A percentile compares a stretch with the other conserved stretches of the same genome.
These are phyloP conservation scores for Carex littledalei DNA, from an alignment of 176 grass and related monocot genomes.

Conservation along the genomic window DNA sequence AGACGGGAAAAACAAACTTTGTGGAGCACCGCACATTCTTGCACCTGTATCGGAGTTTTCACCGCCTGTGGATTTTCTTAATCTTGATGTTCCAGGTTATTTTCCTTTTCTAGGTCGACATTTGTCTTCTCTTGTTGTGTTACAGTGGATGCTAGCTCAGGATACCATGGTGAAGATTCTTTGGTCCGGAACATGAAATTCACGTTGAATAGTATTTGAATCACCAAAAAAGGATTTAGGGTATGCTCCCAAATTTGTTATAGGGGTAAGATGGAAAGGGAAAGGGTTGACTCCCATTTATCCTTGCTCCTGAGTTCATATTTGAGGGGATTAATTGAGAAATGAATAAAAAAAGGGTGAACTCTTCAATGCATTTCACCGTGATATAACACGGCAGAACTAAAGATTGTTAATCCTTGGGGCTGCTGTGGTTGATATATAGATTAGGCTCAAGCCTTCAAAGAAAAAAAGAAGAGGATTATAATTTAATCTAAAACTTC, in stretches of 20 bases:
- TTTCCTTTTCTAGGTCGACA: background rate
- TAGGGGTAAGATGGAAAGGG: background rate
- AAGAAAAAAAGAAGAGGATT: conserved; percentile 1
- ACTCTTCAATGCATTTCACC: background rate
- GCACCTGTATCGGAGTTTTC: conserved; percentile 90
- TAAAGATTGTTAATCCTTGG: background rate
- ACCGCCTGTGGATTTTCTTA: conserved; percentile 98
- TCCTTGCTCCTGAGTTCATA: conserved; percentile 5
- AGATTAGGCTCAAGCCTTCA: background rate
- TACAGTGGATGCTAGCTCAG: background rate
- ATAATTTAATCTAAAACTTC: conserved; percentile 16
- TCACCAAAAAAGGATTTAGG: background rate
- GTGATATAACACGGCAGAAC: background rate
- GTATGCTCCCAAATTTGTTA: background rate
- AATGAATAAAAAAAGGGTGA: background rate
- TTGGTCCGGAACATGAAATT: conserved; percentile 5
- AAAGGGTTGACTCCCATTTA: background rate
- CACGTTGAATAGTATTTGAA: background rate
- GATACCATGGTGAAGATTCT: background rate
- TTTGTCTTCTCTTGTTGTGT: background rate
- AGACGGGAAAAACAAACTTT: conserved; percentile 94
- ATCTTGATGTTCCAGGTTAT: conserved; percentile 93
- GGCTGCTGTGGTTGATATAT: background rate
- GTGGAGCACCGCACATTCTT: conserved; percentile 97
- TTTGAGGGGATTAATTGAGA: conserved; percentile 8